Percentiles rank a stretch among this genome's conserved stretches.
Evolutionary conservation across 2,329 filamentous ascomycete genomes (phyloP).

Genomic region (Arthroderma uncinatum): DNA sequence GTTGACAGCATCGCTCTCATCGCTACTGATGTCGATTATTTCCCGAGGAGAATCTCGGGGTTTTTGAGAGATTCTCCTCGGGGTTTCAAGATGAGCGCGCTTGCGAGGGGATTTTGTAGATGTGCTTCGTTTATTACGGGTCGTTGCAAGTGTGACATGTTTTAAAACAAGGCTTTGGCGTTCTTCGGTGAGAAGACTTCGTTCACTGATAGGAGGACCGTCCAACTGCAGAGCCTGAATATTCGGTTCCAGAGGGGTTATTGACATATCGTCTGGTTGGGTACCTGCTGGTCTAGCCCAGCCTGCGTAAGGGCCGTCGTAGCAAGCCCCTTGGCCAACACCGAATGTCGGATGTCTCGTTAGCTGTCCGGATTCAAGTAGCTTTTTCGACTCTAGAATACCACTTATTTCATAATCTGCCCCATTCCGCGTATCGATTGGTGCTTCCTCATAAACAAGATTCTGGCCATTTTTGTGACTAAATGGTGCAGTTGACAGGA

Average conservation of each 20-base stretch:
- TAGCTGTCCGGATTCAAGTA: conserved; percentile 26
- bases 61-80: not conserved
- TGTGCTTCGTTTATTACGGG: not conserved
- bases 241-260: conserved; percentile 18
- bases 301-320: conserved; percentile 31
- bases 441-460: conserved; percentile 19
- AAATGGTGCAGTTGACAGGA: conserved; percentile 35
- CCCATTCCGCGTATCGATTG: not conserved
- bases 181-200: not conserved
- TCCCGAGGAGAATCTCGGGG: not conserved
- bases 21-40: not conserved
- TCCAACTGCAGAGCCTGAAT: conserved; percentile 24
- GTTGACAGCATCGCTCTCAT: not conserved
- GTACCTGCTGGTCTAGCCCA: conserved; percentile 28
- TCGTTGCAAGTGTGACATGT: not conserved
- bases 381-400: conserved; percentile 10
- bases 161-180: conserved; percentile 7
- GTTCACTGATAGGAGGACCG: conserved; percentile 14
- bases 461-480: conserved; percentile 14
- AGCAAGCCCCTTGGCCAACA: conserved; percentile 30
- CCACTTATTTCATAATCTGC: not conserved
- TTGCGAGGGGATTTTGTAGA: not conserved
- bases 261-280: conserved; percentile 16
- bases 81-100: not conserved
- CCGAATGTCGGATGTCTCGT: conserved; percentile 28